These are phyloP conservation scores for Fraxinus paxiana DNA, from an alignment of 305 asterid species.

Conservation along the genomic window DNA sequence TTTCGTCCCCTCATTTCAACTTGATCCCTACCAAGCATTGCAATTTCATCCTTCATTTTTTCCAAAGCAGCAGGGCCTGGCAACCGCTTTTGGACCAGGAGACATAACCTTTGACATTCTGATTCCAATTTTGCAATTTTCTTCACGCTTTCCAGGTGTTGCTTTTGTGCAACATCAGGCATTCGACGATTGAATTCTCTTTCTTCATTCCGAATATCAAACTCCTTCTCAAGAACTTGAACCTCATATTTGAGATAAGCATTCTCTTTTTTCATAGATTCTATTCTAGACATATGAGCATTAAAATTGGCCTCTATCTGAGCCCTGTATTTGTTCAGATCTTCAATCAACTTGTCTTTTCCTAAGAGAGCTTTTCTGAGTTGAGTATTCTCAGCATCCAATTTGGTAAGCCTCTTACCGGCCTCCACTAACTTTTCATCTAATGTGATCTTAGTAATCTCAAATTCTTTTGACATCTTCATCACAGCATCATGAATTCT, in stretches of 20 bases:
- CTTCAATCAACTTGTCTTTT: conserved; percentile 56
- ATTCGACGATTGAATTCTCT: conserved; percentile 59
- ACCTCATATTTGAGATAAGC: conserved; percentile 61
- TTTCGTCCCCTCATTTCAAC: conserved; percentile 37
- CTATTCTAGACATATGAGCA: conserved; percentile 43
- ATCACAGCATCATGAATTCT: conserved; percentile 50
- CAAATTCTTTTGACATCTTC: conserved; percentile 49
- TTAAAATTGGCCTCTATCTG: conserved; percentile 46
- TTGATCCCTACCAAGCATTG: conserved; percentile 44
- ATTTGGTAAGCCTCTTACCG: conserved; percentile 36
- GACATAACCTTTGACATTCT: conserved; percentile 63
- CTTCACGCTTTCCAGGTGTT: conserved; percentile 53
- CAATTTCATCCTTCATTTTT: conserved; percentile 66
- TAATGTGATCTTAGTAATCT: conserved; percentile 29
- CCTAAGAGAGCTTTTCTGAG: conserved; percentile 51
- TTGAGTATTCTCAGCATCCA: conserved; percentile 57
- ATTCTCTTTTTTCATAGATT: conserved; percentile 62
- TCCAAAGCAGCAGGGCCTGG: conserved; percentile 66
- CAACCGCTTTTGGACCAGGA: conserved; percentile 58
- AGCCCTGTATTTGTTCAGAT: conserved; percentile 39
- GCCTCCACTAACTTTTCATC: conserved; percentile 52
- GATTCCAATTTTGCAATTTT: conserved; percentile 55
- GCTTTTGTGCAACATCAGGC: conserved; percentile 48
- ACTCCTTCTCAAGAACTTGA: conserved; percentile 73
- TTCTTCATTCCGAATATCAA: conserved; percentile 71